Percentiles rank a stretch among this genome's conserved stretches.
These are phyloP conservation scores for Boeremia exigua DNA, from an alignment of 2,329 filamentous ascomycete genomes.

Conservation along the genomic window DNA sequence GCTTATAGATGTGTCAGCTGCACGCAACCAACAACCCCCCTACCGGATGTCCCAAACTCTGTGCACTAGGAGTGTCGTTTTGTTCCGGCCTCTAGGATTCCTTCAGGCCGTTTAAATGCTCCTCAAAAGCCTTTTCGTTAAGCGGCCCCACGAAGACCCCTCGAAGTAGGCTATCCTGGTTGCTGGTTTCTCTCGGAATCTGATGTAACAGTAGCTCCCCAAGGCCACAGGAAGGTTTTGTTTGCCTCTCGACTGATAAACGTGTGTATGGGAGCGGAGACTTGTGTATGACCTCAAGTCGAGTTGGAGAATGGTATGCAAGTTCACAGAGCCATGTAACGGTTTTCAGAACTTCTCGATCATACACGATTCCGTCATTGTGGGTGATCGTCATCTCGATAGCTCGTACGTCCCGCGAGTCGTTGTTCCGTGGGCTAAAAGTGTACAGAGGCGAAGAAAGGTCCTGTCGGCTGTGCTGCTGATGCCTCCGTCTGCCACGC, in stretches of 20 bases:
- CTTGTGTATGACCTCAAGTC: slow-evolving; percentile 16
- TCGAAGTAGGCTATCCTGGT: too few relatives aligned
- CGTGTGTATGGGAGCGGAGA: slow-evolving; percentile 2
- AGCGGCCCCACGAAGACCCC: too few relatives aligned
- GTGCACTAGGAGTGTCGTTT: too few relatives aligned
- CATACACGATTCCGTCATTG: slow-evolving; percentile 5
- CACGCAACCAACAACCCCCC: too few relatives aligned
- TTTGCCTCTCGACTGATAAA: not conserved
- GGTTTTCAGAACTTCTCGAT: not conserved
- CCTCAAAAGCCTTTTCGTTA: too few relatives aligned
- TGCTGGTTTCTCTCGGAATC: too few relatives aligned
- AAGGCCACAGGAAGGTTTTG: not conserved
- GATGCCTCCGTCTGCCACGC: not conserved
- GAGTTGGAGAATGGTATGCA: not conserved
- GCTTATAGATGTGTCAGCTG: too few relatives aligned
- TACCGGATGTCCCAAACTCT: too few relatives aligned
- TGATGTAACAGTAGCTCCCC: not conserved
- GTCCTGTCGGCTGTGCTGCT: not conserved
- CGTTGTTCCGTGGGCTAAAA: slow-evolving; percentile 2
- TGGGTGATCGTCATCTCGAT: slow-evolving; percentile 17
- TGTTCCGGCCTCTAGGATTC: too few relatives aligned
- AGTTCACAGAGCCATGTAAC: not conserved
- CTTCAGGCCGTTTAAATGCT: too few relatives aligned
- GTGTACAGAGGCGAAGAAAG: not conserved
- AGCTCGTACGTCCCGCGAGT: not conserved